These are phyloP conservation scores for Nannochloropsis gaditana DNA, from an alignment of 108 stramenopile species.

Conservation along the genomic window DNA sequence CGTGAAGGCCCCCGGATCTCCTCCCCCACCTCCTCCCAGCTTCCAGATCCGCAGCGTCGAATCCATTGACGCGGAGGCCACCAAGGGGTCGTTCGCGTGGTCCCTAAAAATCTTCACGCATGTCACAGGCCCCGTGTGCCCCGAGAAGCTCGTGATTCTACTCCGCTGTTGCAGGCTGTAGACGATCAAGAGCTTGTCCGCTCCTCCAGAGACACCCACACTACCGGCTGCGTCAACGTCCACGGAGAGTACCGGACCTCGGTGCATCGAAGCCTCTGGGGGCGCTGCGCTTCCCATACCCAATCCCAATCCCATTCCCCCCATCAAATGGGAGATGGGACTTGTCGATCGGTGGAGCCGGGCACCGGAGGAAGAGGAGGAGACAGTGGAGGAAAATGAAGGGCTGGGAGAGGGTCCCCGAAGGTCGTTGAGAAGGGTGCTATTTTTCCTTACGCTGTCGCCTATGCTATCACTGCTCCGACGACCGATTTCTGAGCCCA, in stretches of 20 bases:
- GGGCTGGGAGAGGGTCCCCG: neutral
- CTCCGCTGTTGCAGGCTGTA: neutral
- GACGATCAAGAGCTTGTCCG: neutral
- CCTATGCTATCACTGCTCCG: neutral
- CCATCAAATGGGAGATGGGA: neutral
- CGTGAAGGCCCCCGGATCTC: neutral
- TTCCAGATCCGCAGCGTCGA: slow-evolving; percentile 10
- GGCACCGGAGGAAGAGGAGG: neutral
- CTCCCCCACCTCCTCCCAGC: neutral
- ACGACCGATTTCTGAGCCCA: neutral
- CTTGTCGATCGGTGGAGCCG: neutral
- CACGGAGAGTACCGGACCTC: neutral
- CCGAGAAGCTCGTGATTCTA: slow-evolving; percentile 14
- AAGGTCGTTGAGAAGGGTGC: neutral
- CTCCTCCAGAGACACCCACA: neutral
- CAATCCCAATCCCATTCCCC: neutral
- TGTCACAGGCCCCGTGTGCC: slow-evolving; percentile 8
- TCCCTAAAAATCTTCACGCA: slow-evolving; percentile 20
- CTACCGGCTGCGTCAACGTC: neutral
- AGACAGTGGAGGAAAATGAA: neutral
- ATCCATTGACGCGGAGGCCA: neutral
- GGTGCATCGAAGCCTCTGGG: neutral
- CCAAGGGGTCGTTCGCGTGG: neutral
- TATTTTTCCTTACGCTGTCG: neutral
- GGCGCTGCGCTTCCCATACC: neutral